Percentiles rank a stretch among this genome's conserved stretches.
Evolutionary conservation across 371 early-diverging fungal genomes (phyloP).

Genomic region (Quaeritorhiza haematococci): DNA sequence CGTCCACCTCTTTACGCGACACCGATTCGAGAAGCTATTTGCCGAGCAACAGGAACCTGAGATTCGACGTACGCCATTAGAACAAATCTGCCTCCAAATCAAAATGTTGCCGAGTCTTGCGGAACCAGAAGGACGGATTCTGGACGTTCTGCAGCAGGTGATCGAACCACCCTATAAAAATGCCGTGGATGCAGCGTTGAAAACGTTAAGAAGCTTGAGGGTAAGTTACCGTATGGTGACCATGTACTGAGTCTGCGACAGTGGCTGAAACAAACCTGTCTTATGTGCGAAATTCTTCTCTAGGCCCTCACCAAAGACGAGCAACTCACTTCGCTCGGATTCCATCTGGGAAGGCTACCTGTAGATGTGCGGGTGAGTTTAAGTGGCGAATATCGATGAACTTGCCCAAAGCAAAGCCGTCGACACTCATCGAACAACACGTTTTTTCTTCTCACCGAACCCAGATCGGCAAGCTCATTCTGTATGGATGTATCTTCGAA

Average conservation of each 20-base stretch:
- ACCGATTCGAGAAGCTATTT: conserved; percentile 21
- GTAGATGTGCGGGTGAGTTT: conserved; percentile 65
- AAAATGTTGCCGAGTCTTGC: conserved; percentile 50
- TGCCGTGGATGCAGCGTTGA: conserved; percentile 51
- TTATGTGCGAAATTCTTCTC: not conserved
- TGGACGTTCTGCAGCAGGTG: conserved; percentile 56
- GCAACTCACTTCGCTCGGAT: conserved; percentile 82
- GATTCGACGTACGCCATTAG: conserved; percentile 72
- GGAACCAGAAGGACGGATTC: conserved; percentile 26
- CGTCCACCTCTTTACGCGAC: conserved; percentile 34
- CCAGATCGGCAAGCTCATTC: conserved; percentile 78
- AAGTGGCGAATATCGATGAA: too few relatives aligned
- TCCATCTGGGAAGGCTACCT: conserved; percentile 81
- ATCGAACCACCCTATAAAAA: conserved; percentile 68
- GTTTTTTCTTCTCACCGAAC: not conserved
- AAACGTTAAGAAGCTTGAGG: conserved; percentile 21
- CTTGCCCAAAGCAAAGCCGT: too few relatives aligned
- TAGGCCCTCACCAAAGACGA: conserved; percentile 38
- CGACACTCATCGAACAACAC: too few relatives aligned
- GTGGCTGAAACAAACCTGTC: not conserved
- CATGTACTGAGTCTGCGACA: too few relatives aligned
- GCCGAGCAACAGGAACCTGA: conserved; percentile 57
- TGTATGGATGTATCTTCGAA: conserved; percentile 73
- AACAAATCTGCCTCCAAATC: conserved; percentile 73
- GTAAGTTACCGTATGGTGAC: conserved; percentile 5